These are phyloP conservation scores for Oryza officinalis DNA, from an alignment of 176 grass and related monocot genomes.

Conservation along the genomic window DNA sequence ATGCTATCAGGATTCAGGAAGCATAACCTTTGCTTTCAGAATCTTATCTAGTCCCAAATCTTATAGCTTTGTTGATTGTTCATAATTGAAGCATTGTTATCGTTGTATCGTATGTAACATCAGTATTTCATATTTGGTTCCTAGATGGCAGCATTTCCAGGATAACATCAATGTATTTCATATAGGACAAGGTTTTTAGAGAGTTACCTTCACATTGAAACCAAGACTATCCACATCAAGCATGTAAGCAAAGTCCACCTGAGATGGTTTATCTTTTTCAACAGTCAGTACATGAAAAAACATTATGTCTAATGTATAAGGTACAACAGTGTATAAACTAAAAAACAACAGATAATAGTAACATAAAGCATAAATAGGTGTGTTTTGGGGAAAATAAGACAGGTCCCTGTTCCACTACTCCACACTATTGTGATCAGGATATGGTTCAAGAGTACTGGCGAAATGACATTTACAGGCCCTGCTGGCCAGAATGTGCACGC, in stretches of 20 bases:
- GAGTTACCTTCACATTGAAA: conserved; percentile 88
- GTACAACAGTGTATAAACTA: not conserved
- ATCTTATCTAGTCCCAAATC: conserved; percentile 10
- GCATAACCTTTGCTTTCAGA: not conserved
- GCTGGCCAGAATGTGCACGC: not conserved
- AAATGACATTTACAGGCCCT: not conserved
- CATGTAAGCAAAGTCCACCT: conserved; percentile 95
- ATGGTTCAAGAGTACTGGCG: not conserved
- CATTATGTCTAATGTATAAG: conserved; percentile 3
- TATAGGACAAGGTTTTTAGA: not conserved
- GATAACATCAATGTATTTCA: conserved; percentile 1
- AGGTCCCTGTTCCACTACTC: not conserved
- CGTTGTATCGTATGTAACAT: not conserved
- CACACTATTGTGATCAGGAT: not conserved
- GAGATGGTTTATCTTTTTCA: conserved; percentile 39
- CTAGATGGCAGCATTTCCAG: conserved; percentile 2
- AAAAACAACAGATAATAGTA: not conserved
- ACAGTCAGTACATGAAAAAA: conserved; percentile 6
- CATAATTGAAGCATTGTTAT: not conserved
- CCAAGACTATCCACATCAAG: conserved; percentile 89
- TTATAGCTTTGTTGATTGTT: not conserved
- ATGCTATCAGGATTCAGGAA: not conserved
- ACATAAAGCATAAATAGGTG: conserved; percentile 10
- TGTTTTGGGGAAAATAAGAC: not conserved
- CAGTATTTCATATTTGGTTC: not conserved